Evolutionary conservation across 2,329 filamentous ascomycete species (phyloP), one percentile per base, ranked within the genome.

Genomic region (Aureobasidium sp.): DNA sequence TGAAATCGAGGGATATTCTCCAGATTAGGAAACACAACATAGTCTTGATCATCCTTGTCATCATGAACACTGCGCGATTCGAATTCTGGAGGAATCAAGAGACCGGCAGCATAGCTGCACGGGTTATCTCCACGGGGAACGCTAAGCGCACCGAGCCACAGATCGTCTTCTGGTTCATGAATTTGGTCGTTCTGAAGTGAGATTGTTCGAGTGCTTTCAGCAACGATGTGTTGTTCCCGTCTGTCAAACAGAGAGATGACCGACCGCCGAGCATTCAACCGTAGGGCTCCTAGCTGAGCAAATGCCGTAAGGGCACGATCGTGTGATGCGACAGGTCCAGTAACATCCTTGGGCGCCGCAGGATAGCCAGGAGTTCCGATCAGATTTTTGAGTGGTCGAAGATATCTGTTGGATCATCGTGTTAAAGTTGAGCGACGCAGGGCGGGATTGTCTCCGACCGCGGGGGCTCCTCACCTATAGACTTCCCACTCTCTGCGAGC

Each of bases 221-320:
- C 74, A 12, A 79, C 61, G 22, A 78, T 71, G 54, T 74, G 77
- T 57, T 77, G 74, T 17, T 64, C 68, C 6, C 73, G 66, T 17
- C 69, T 67, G 58, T 77, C 75, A 52, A 79, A 73, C 11, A 78
- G 65, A 56, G 70, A 73, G 52, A 72, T 62, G 58, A 71, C 64
- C 30, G 62, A 64, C 5, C 70, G 63, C 21, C 65, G 61, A 3
- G 63, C 62, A 30, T 67, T 57, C 11, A 72, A 61, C 7, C 69
- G 63, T 54, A 68, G 63, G 53, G 68, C 64, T 2, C 64, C 64
- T 6, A 71, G 63, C 51, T 72, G 68, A 11, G 62, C 61, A 55
- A 66, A 65, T 10, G 66, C 64, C 3, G 63, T 65, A 12, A 70
- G 59, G 21, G 66, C 63, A n/a, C 63, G 64, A 55, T 71, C 68